Evolutionary conservation across 306 rosid species (phyloP).

Genomic region (Casuarina glauca): DNA sequence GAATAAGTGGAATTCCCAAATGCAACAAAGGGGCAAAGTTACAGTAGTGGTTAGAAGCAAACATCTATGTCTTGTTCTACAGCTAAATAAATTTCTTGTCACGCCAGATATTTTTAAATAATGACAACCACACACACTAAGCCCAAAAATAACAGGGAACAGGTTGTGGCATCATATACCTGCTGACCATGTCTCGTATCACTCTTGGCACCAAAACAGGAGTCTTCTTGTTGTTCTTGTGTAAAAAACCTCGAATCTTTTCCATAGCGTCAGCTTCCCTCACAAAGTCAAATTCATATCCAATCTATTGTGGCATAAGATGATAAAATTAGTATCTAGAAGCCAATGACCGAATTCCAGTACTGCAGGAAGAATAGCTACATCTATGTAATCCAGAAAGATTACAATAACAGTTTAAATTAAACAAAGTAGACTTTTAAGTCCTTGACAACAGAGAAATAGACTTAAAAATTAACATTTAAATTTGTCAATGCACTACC

Average conservation of each 20-base stretch:
- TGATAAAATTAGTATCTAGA: constrained; percentile 31
- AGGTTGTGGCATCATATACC: constrained; percentile 46
- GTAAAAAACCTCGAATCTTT: constrained; percentile 64
- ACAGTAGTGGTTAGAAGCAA: neutral
- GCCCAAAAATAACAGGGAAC: constrained; percentile 19
- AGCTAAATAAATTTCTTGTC: neutral
- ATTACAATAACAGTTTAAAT: neutral
- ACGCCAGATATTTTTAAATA: neutral
- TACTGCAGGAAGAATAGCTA: constrained; percentile 25
- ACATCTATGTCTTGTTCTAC: neutral
- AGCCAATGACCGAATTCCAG: constrained; percentile 28
- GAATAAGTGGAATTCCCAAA: neutral
- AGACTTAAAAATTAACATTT: constrained; percentile 3
- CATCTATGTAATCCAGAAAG: constrained; percentile 7
- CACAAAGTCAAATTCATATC: constrained; percentile 87
- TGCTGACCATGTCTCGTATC: constrained; percentile 62
- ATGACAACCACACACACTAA: neutral
- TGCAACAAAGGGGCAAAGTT: constrained; percentile 5
- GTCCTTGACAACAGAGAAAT: constrained; percentile 16
- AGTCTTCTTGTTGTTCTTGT: constrained; percentile 60
- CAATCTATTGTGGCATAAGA: constrained; percentile 63
- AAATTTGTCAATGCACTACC: neutral
- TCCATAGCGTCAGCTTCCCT: constrained; percentile 90
- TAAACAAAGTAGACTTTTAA: neutral
- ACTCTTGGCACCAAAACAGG: constrained; percentile 86